These are phyloP conservation scores for Monilinia aucupariae DNA, from an alignment of 2,329 filamentous ascomycete genomes.

Conservation along the genomic window DNA sequence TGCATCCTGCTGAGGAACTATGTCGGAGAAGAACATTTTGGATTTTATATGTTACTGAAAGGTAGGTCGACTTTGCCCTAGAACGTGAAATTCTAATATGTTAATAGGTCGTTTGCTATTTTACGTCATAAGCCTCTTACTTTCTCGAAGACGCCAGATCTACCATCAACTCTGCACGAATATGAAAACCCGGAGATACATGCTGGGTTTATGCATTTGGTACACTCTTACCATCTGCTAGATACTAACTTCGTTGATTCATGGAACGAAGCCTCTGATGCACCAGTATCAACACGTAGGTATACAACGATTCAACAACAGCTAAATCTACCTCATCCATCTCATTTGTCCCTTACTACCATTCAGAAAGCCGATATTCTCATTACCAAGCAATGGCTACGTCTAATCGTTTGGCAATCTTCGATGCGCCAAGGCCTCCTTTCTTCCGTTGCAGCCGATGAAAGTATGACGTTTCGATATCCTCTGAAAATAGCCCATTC, in stretches of 20 bases:
- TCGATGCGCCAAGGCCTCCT: slow-evolving; percentile 61
- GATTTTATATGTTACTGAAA: slow-evolving; percentile 58
- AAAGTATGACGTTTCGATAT: slow-evolving; percentile 56
- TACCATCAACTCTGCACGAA: slow-evolving; percentile 47
- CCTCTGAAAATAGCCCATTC: slow-evolving; percentile 58
- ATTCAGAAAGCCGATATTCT: slow-evolving; percentile 65
- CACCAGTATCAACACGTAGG: slow-evolving; percentile 48
- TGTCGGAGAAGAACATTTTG: slow-evolving; percentile 54
- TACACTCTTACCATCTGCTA: slow-evolving; percentile 56
- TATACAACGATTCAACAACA: slow-evolving; percentile 53
- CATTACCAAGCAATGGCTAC: slow-evolving; percentile 65
- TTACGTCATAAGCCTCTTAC: slow-evolving; percentile 59
- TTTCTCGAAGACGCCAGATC: slow-evolving; percentile 52
- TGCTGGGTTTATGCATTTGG: slow-evolving; percentile 54
- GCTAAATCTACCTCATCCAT: slow-evolving; percentile 39
- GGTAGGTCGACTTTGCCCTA: slow-evolving; percentile 36
- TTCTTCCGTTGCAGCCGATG: slow-evolving; percentile 52
- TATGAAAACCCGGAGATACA: slow-evolving; percentile 50
- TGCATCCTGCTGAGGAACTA: slow-evolving; percentile 46
- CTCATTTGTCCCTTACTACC: slow-evolving; percentile 42
- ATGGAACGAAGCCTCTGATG: slow-evolving; percentile 54
- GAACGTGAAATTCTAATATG: background rate
- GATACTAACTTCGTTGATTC: slow-evolving; percentile 58
- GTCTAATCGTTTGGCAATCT: slow-evolving; percentile 67
- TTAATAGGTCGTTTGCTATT: slow-evolving; percentile 55